phyloP scores from a whole-genome alignment of 495 filamentous ascomycete genomes.

The Penicillium daleae region DNA sequence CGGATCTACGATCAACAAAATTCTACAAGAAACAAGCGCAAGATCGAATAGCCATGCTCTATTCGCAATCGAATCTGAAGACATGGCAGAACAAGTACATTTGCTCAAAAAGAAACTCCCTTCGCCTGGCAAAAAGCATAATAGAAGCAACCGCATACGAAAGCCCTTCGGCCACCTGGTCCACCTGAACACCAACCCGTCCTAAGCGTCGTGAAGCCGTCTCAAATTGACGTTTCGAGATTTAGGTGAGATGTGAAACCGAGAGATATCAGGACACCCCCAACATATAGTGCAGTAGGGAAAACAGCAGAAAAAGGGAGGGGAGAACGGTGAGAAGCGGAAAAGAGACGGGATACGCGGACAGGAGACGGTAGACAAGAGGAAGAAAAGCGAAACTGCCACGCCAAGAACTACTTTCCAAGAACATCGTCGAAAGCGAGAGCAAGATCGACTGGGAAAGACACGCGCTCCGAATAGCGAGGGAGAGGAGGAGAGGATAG shows the following conservation, averaged over 20 bases:
- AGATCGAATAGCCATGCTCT: constrained; percentile 31
- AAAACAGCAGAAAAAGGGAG: constrained; percentile 19
- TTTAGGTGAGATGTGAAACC: constrained; percentile 40
- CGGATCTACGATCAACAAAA: neutral
- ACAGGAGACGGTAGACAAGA: neutral
- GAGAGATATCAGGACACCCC: constrained; percentile 32
- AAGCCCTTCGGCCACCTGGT: constrained; percentile 37
- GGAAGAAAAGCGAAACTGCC: constrained; percentile 21
- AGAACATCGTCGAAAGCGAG: constrained; percentile 13
- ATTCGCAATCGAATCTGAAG: constrained; percentile 26
- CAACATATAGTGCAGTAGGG: constrained; percentile 22
- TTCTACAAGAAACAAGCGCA: neutral
- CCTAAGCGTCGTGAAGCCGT: constrained; percentile 37
- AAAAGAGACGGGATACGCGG: neutral
- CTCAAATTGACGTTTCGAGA: constrained; percentile 36
- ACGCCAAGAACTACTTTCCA: constrained; percentile 31
- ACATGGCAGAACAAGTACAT: constrained; percentile 31
- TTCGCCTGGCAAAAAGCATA: constrained; percentile 28
- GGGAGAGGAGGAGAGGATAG: constrained; percentile 17
- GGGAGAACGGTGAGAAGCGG: constrained; percentile 11
- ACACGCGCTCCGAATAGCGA: constrained; percentile 23
- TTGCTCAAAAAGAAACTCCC: constrained; percentile 33
- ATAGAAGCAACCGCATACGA: constrained; percentile 31
- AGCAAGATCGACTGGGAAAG: constrained; percentile 21
- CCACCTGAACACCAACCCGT: constrained; percentile 40